A percentile compares a stretch with the other conserved stretches of the same genome.
Conservation (phyloP, 495 filamentous ascomycete species). For the Glutinoglossum americanum region DNA sequence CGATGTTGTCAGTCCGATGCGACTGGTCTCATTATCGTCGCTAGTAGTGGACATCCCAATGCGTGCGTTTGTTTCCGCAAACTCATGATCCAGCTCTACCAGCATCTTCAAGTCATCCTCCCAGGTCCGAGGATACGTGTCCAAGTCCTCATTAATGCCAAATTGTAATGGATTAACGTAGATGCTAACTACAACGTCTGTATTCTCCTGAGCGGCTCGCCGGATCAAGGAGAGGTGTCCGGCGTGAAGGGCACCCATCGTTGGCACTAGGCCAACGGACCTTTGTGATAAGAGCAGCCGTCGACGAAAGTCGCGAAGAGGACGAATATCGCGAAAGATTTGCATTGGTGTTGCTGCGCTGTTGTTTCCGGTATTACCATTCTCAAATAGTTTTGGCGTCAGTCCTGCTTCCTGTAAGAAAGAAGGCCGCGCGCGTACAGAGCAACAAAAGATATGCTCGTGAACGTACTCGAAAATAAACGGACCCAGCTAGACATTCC, state of each 20-base stretch:
- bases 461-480: not conserved
- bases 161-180: constrained; percentile 97
- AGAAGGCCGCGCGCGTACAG: not conserved
- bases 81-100: constrained; percentile 43
- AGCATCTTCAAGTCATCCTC: constrained; percentile 47
- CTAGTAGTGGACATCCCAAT: not conserved
- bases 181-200: constrained; percentile 67
- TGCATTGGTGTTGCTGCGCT: constrained; percentile 30
- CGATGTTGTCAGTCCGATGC: not conserved
- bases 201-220: constrained; percentile 62
- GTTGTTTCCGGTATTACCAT: not conserved
- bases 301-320: constrained; percentile 49
- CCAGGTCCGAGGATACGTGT: constrained; percentile 81
- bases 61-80: constrained; percentile 19
- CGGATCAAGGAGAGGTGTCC: constrained; percentile 80
- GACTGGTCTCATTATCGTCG: not conserved
- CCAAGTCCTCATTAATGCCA: constrained; percentile 70
- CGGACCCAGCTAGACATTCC: not conserved
- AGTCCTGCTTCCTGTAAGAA: not conserved
- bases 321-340: constrained; percentile 50
- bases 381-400: not conserved
- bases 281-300: constrained; percentile 29
- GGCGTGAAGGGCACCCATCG: constrained; percentile 88
- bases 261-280: constrained; percentile 74
- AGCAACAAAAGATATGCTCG: not conserved